Percentiles rank a stretch among this genome's conserved stretches.
Conservation (phyloP, 768 basidiomycete genomes). For the Kwoniella shandongensis region DNA sequence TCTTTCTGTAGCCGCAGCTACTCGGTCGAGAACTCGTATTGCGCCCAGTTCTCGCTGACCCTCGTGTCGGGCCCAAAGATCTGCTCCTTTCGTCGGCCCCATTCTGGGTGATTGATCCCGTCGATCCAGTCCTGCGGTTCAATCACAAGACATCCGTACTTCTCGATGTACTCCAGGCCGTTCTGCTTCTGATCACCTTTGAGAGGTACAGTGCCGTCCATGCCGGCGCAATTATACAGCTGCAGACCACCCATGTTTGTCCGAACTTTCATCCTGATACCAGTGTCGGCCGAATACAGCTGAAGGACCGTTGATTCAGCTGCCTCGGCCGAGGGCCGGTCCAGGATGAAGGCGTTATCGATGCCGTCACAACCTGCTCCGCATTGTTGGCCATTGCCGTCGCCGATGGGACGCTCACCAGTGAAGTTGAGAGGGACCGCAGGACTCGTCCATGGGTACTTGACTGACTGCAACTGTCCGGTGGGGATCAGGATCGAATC, state of each 20-base stretch:
- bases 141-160: conserved; percentile 39
- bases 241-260: conserved; percentile 34
- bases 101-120: conserved; percentile 36
- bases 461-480: conserved; percentile 28
- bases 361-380: conserved; percentile 30
- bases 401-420: conserved; percentile 17
- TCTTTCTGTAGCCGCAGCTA: too few relatives aligned
- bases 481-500: conserved; percentile 44
- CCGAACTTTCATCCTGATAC: conserved; percentile 27
- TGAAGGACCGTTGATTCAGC: conserved; percentile 13
- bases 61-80: conserved; percentile 29
- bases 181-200: conserved; percentile 24
- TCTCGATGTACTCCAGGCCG: conserved; percentile 25
- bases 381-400: conserved; percentile 25
- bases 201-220: conserved; percentile 21
- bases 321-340: conserved; percentile 13
- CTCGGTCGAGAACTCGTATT: conserved; percentile 26
- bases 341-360: conserved; percentile 42
- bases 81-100: conserved; percentile 31
- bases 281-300: conserved; percentile 22
- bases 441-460: conserved; percentile 13
- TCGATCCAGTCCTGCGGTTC: conserved; percentile 41
- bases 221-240: conserved; percentile 28
- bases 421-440: conserved; percentile 32
- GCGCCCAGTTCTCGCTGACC: conserved; percentile 27